Percentiles rank a stretch among this genome's conserved stretches.
Conservation (phyloP, 202 grass and related monocot genomes). For the Saccharum hybrid region DNA sequence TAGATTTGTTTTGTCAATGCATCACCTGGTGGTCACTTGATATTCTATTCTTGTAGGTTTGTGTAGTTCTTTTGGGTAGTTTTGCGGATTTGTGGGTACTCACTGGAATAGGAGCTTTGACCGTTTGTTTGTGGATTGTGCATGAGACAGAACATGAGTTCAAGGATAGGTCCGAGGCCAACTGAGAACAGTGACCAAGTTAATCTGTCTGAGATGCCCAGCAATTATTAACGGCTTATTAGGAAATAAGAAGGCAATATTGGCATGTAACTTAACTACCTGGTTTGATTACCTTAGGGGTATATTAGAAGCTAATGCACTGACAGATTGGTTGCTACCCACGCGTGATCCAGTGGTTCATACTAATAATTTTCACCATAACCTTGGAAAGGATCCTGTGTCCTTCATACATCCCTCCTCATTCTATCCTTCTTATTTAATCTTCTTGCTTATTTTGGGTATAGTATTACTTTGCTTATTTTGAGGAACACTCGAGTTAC, state of each 20-base stretch:
- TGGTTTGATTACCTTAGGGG: slow-evolving; percentile 4
- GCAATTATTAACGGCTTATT: background rate
- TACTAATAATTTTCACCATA: background rate
- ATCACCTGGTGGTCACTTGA: background rate
- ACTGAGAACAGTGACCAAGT: background rate
- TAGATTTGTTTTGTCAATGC: background rate
- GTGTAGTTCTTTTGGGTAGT: background rate
- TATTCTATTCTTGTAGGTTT: background rate
- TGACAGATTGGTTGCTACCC: background rate
- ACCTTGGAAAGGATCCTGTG: background rate
- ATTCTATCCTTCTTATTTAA: background rate
- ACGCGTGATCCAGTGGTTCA: background rate
- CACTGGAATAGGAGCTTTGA: background rate
- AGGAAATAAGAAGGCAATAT: slow-evolving; percentile 5
- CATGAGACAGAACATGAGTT: background rate
- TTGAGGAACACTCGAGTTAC: background rate
- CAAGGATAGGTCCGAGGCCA: background rate
- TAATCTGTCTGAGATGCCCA: slow-evolving; percentile 8
- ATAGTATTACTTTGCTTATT: background rate
- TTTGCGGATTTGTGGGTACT: background rate
- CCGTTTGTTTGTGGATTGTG: background rate
- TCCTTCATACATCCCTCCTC: background rate
- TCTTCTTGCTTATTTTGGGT: background rate
- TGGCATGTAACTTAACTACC: background rate
- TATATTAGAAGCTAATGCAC: background rate